A percentile compares a stretch with the other conserved stretches of the same genome.
Conservation (phyloP, 2,329 filamentous ascomycete species). For the Iodosphaeria phyllophila region DNA sequence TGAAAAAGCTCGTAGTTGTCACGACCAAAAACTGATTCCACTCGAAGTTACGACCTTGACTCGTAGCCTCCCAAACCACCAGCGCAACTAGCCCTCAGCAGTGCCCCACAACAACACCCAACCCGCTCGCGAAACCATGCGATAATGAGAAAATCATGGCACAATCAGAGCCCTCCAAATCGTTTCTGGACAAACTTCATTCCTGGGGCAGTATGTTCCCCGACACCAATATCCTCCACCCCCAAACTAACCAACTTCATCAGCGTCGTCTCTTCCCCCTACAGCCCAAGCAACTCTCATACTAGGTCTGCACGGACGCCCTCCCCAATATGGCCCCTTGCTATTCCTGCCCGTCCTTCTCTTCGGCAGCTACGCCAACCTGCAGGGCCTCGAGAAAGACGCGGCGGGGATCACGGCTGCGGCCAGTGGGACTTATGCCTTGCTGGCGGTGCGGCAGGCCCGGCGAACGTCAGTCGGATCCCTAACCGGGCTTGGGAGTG, state of each 20-base stretch:
- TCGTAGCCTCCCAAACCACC: no score
- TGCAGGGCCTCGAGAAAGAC: constrained; percentile 38
- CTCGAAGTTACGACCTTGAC: no score
- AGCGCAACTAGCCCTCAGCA: background rate
- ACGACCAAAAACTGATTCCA: no score
- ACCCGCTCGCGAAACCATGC: constrained; percentile 1
- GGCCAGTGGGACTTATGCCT: constrained; percentile 36
- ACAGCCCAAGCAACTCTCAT: constrained; percentile 36
- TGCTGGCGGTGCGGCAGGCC: constrained; percentile 31
- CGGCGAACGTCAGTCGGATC: constrained; percentile 16
- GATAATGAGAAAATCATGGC: no score
- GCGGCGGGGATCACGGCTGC: constrained; percentile 35
- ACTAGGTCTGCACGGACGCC: constrained; percentile 34
- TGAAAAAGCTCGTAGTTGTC: no score
- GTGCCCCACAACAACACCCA: constrained; percentile 1
- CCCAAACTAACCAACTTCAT: constrained; percentile 1
- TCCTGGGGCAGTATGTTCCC: constrained; percentile 30
- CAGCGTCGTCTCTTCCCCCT: constrained; percentile 34
- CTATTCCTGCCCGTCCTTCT: constrained; percentile 30
- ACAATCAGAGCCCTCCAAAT: constrained; percentile 12
- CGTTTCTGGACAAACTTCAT: constrained; percentile 16
- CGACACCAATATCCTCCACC: background rate
- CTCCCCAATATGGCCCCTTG: constrained; percentile 30
- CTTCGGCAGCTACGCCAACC: constrained; percentile 38
- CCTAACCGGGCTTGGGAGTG: no score